These are phyloP conservation scores for Fusarium veterinarium DNA, from an alignment of 2,329 filamentous ascomycete species.

Conservation along the genomic window DNA sequence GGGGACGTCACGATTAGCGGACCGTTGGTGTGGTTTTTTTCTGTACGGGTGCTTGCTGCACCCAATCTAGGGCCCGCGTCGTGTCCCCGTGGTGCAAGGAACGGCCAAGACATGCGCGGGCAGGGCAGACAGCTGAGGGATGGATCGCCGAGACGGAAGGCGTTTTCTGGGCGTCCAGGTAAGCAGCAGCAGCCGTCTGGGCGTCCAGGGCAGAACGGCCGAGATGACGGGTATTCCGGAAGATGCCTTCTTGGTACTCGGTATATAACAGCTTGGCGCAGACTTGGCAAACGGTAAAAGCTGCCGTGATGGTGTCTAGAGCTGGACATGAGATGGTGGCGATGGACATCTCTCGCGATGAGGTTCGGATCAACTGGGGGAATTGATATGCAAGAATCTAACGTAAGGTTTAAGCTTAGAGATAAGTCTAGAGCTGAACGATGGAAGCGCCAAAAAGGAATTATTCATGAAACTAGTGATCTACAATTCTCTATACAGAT, in stretches of 20 bases:
- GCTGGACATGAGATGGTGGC: conserved; percentile 11
- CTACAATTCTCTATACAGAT: background rate
- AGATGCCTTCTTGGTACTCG: conserved; percentile 14
- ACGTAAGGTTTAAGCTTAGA: background rate
- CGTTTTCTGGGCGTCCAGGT: background rate
- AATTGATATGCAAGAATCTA: background rate
- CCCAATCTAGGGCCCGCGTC: conserved; percentile 20
- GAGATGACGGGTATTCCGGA: conserved; percentile 14
- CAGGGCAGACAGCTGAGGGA: background rate
- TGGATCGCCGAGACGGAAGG: conserved; percentile 11
- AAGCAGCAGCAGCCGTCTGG: background rate
- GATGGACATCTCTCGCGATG: background rate
- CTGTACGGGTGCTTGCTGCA: background rate
- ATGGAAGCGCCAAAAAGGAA: background rate
- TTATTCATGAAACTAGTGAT: background rate
- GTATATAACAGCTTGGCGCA: conserved; percentile 22
- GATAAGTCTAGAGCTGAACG: background rate
- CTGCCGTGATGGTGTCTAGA: conserved; percentile 1
- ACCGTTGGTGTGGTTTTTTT: background rate
- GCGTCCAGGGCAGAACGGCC: conserved; percentile 10
- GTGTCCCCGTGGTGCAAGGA: conserved; percentile 32
- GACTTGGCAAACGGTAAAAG: conserved; percentile 17
- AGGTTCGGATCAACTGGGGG: background rate
- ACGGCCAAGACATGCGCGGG: conserved; percentile 17
- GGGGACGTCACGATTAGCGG: conserved; percentile 15